Evolutionary conservation across 345 rosid genomes (phyloP), one percentile per base, ranked within the genome.

Genomic region (Acer negundo): DNA sequence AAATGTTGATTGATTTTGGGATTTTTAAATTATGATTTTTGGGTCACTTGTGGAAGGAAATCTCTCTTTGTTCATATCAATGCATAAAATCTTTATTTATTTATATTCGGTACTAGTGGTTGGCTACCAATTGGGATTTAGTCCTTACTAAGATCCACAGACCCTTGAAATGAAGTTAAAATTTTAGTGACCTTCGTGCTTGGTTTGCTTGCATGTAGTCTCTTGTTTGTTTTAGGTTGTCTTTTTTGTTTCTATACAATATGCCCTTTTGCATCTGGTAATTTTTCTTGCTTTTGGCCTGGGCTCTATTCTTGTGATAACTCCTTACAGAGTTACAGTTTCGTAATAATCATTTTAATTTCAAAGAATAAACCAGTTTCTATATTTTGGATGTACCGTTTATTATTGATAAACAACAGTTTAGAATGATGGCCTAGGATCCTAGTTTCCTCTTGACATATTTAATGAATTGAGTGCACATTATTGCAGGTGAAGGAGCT

Each of bases 401-500:
- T 24, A 22, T 63, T 65, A 7, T 31, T 49, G 62, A 31, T 63
- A 64, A 47, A 49, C 31, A 28, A 31, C 62, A 28, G n/a, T 51
- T 49, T 62, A 65, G 49, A 64, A 74, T 70, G n/a, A 38, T 49
- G 46, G 23, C 2, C 13, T 16, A 2, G 20, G 58, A 22, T 26
- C 4, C 12, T 9, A 7, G 55, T 22, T 22, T 23, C 2, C 24
- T 72, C 59, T 58, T 65, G 62, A 19, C 28, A 11, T 47, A 16
- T 58, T 31, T 28, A 51, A 28, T 35, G 62, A 63, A 75, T 64
- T 40, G 61, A 58, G 12, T 51, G 65, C 3, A 72, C 10, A 12
- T 62, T 28, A 59, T 59, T 79, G 64, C 82, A 95, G 99, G 95
- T 91, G 82, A 91, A 88, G 80, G 89, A 89, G 70, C 89, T 95